Conservation (phyloP, 257 asterid species). For the Rubia yunnanensis region DNA sequence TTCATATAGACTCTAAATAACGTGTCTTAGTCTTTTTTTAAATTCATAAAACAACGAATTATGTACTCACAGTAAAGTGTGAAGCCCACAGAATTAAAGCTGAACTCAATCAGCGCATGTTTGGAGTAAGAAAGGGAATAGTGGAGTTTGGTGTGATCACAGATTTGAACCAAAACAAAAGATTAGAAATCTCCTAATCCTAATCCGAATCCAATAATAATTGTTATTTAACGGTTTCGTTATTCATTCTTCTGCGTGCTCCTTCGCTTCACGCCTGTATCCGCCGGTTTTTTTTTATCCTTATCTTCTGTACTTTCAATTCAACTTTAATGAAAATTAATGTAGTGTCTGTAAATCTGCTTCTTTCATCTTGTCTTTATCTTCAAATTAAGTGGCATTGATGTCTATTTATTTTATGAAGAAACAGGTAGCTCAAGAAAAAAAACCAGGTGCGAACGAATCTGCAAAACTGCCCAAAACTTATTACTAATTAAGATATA, state of each 20-base stretch:
- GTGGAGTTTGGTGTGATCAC: neutral
- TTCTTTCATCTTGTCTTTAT: neutral
- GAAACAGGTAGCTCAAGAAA: no score
- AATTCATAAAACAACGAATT: neutral
- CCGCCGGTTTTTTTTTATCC: no score
- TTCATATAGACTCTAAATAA: no score
- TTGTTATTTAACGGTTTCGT: neutral
- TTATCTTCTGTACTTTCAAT: no score
- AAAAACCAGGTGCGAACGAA: no score
- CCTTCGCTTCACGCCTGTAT: no score
- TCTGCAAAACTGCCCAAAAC: no score
- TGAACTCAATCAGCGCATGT: neutral
- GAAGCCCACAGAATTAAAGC: neutral
- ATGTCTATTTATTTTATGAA: no score
- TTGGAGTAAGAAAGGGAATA: neutral
- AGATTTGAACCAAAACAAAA: neutral
- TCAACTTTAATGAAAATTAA: neutral
- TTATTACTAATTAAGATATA: no score
- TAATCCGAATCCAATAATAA: neutral
- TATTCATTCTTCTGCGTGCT: no score
- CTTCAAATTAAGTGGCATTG: no score
- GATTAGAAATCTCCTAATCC: neutral
- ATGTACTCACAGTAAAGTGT: neutral
- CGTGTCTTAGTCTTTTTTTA: no score
- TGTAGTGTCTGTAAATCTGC: neutral